Base-by-base conservation (phyloP, 495 filamentous ascomycete species). In the Penicillium salamii region DNA sequence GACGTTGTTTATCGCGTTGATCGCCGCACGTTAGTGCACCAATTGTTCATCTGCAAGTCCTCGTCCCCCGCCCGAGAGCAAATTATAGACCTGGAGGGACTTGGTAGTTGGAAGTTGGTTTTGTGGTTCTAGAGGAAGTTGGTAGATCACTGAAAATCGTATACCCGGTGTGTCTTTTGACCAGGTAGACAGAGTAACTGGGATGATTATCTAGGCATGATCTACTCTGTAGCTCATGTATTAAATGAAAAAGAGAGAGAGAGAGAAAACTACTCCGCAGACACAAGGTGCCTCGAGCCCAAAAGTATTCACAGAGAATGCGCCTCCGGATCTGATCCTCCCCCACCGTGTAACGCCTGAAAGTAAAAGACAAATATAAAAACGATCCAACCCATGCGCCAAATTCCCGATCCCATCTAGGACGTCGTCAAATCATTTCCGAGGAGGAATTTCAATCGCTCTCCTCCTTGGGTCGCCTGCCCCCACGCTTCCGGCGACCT, bases 391-490 rank as follows among this genome's bases (percentile, higher is more conserved):
- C 39, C 42, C 39, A 62, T 65, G 53, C 61, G 58, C 61, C 61
- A 37, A 40, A 42, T 57, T n/a, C 29, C 48, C 58, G 14, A 35
- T 47, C 48, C 50, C 58, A 50, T 65, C 58, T 65, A 64, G 48
- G 52, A 60, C 51, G 39, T 61, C 58, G 44, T 62, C 54, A 57
- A 50, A 35, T 54, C 42, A 41, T 50, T 46, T 45, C 19, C 29
- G 2, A 34, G 20, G 35, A 17, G 24, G 3, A 28, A n/a, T 11
- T 13, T 52, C 58, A 74, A 59, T 75, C 61, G 46, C 69, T 73
- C 50, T 77, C 74, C 43, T 77, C 75, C 62, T 78, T 77, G 55
- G 78, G 63, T 44, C 63, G 56, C 55, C 75, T 51, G 4, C 73
- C 63, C 14, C 72, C 62, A 33, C 75, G 66, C 65, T 78, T 74